Conservation (phyloP, 192 early-diverging fungal species). For the Coemansia sp. region DNA sequence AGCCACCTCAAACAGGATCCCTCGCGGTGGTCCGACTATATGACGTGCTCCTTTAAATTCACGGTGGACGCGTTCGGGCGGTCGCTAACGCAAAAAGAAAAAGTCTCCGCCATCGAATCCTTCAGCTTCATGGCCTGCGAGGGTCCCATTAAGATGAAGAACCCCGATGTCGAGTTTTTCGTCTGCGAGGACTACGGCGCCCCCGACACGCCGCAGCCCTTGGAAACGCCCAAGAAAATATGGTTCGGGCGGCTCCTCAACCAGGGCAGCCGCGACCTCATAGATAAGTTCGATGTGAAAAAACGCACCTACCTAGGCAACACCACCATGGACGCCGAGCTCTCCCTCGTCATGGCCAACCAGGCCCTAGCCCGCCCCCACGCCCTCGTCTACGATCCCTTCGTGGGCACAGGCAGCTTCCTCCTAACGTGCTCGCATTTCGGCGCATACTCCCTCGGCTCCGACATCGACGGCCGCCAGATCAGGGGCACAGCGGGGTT, state of each 20-base stretch:
- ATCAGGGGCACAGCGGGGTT: conserved; percentile 79
- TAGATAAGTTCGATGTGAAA: conserved; percentile 91
- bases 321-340: conserved; percentile 97
- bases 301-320: conserved; percentile 94
- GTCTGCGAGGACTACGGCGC: conserved; percentile 81
- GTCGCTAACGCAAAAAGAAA: conserved; percentile 70
- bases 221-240: conserved; percentile 34
- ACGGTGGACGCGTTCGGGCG: conserved; percentile 72
- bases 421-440: conserved; percentile 93
- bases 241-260: conserved; percentile 77
- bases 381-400: conserved; percentile 89
- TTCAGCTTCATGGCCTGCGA: conserved; percentile 81
- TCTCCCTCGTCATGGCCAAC: conserved; percentile 96
- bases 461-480: conserved; percentile 98
- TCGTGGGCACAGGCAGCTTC: conserved; percentile 95
- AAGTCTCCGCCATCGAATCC: conserved; percentile 76
- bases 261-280: conserved; percentile 62
- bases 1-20: conserved; percentile 58
- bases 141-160: conserved; percentile 83
- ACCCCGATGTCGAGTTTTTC: conserved; percentile 71
- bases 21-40: conserved; percentile 60
- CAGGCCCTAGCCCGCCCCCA: conserved; percentile 77
- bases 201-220: conserved; percentile 15
- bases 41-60: conserved; percentile 70
- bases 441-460: conserved; percentile 87